These are phyloP conservation scores for Conringia planisiliqua DNA, from an alignment of 345 rosid species.

Conservation along the genomic window DNA sequence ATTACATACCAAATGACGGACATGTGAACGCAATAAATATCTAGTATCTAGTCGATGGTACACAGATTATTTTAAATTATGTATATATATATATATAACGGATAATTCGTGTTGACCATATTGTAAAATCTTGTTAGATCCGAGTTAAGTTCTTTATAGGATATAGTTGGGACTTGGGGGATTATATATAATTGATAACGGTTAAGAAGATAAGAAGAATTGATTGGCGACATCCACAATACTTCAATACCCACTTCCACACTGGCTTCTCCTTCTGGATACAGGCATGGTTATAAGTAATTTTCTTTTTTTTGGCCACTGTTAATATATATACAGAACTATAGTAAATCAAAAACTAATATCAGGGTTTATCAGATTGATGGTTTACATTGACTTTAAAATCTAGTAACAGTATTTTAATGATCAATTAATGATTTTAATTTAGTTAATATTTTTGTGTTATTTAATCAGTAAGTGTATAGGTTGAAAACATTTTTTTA, in stretches of 20 bases:
- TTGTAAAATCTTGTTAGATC: conserved; percentile 13
- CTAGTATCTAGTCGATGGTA: not conserved
- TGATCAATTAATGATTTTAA: not conserved
- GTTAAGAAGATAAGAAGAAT: not conserved
- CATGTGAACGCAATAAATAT: conserved; percentile 13
- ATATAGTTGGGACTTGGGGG: not conserved
- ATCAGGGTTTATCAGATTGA: not conserved
- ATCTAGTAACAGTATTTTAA: not conserved
- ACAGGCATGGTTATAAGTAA: not conserved
- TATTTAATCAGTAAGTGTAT: not conserved
- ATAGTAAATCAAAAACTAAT: not conserved
- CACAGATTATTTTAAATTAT: not conserved
- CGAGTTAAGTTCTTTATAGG: not conserved
- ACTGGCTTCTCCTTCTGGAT: not conserved
- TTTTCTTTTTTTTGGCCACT: not conserved
- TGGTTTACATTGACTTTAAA: not conserved
- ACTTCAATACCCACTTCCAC: no score
- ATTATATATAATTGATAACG: not conserved
- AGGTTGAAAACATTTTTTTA: not conserved
- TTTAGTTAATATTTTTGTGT: not conserved
- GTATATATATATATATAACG: not conserved
- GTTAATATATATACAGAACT: no score
- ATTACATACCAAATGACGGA: not conserved
- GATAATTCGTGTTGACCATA: conserved; percentile 15
- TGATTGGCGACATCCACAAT: not conserved